These are phyloP conservation scores for Wallacemonas sp. DNA, from an alignment of 208 protist species.

Conservation along the genomic window DNA sequence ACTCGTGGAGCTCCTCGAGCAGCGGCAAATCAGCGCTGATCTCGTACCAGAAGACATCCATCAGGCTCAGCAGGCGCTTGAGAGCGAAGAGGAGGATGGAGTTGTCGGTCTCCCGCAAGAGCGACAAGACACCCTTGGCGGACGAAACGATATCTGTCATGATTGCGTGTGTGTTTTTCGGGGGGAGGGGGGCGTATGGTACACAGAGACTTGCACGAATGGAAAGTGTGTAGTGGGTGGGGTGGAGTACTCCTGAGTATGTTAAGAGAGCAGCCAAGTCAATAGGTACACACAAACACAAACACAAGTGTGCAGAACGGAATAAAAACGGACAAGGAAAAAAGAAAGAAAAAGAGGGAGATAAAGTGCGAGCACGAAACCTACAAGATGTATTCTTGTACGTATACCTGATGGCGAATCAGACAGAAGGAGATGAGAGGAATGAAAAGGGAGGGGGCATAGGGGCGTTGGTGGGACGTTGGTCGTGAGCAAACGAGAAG, in stretches of 20 bases:
- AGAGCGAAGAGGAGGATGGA: slow-evolving; percentile 79
- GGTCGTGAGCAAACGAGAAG: too few species aligned
- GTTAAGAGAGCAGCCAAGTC: too few species aligned
- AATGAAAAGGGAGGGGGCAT: neutral
- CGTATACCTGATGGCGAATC: too few species aligned
- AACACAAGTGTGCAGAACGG: too few species aligned
- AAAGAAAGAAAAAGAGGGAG: slow-evolving; percentile 10
- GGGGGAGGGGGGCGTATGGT: too few species aligned
- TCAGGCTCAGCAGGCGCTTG: slow-evolving; percentile 63
- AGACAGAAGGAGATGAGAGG: neutral
- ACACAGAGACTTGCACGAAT: too few species aligned
- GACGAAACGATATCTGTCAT: slow-evolving; percentile 71
- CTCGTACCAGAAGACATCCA: slow-evolving; percentile 92
- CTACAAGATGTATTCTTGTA: too few species aligned
- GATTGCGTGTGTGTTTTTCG: neutral
- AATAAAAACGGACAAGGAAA: slow-evolving; percentile 7
- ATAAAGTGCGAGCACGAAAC: neutral
- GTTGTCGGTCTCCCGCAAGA: slow-evolving; percentile 73
- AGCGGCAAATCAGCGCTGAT: slow-evolving; percentile 72
- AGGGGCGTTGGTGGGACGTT: neutral
- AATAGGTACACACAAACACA: too few species aligned
- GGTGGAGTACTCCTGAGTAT: too few species aligned
- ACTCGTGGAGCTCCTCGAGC: slow-evolving; percentile 85
- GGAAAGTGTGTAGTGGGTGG: too few species aligned
- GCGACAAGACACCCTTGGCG: slow-evolving; percentile 79